phyloP scores from a whole-genome alignment of 2,329 filamentous ascomycete genomes.

The Epichloe amarillans region DNA sequence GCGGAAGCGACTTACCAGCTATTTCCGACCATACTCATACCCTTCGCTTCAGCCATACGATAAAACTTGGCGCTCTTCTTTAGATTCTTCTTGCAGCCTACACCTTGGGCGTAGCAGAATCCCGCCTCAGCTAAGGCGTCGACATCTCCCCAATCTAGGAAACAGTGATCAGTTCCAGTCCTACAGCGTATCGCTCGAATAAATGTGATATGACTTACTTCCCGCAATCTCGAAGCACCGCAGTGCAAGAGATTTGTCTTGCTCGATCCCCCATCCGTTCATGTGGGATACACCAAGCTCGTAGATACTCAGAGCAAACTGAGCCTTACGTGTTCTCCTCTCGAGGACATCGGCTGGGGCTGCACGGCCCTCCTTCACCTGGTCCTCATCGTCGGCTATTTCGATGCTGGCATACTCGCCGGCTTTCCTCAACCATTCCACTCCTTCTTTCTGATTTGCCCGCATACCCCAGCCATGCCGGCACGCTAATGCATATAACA shows the following conservation, averaged over 20 bases:
- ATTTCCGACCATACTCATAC: slow-evolving; percentile 95
- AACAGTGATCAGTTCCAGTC: background rate
- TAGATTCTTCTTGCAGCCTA: slow-evolving; percentile 90
- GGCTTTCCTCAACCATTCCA: slow-evolving; percentile 83
- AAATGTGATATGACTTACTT: slow-evolving; percentile 34
- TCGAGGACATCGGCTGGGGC: slow-evolving; percentile 46
- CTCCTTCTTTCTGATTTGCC: slow-evolving; percentile 76
- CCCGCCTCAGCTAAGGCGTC: slow-evolving; percentile 90
- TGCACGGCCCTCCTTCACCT: slow-evolving; percentile 46
- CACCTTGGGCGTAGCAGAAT: slow-evolving; percentile 87
- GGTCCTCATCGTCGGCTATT: slow-evolving; percentile 68
- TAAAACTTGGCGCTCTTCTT: slow-evolving; percentile 91
- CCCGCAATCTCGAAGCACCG: slow-evolving; percentile 95
- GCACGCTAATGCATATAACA: slow-evolving; percentile 88
- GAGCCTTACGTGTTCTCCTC: slow-evolving; percentile 72
- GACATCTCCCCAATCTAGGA: slow-evolving; percentile 76
- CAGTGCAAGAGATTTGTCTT: slow-evolving; percentile 77
- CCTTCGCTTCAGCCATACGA: slow-evolving; percentile 78
- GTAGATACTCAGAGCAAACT: slow-evolving; percentile 91
- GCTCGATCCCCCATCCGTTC: slow-evolving; percentile 95
- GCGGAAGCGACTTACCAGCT: slow-evolving; percentile 60
- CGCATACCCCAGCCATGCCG: slow-evolving; percentile 97
- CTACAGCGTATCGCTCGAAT: background rate
- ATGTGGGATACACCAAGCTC: slow-evolving; percentile 93
- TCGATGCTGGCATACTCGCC: slow-evolving; percentile 74